Base-by-base conservation (phyloP, 2,329 filamentous ascomycete species). In the Epichloe baconii region DNA sequence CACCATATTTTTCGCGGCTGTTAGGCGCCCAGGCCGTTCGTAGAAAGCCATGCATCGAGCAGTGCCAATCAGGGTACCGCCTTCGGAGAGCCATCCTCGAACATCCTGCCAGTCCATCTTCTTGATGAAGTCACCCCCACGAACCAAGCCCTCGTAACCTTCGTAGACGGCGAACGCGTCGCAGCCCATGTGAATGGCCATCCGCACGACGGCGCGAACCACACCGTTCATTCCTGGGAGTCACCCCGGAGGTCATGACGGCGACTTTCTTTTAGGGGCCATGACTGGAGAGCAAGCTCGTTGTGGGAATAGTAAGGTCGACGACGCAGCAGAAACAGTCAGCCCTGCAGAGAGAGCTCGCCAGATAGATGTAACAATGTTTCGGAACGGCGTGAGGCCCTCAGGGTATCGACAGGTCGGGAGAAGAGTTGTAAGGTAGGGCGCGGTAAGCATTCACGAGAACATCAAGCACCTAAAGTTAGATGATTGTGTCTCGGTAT, bases 191-290 rank as follows among this genome's bases (percentile, higher is more conserved):
- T 93, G 82, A 59, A 97, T 88, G 48, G 89, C 81, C 79, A 89
- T 95, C 59, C 93, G 86, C 53, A 98, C 87, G 31, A 95, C 86
- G 47, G 90, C 88, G 55, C 90, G 81, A 38, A 96, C 88, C 37
- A 87, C 87, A 54, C 83, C 88, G 69, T 93, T 95, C 90, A 96
- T 96, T 66, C 90, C 90, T 2, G 88, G 90, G 88, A 88, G 76
- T 96, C 90, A 63, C 90, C 64, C 90, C 90, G 59, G 87, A 94
- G 63, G 90, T 96, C 84, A 96, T 88, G 67, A 96, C 82, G 58
- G 84, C 90, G 66, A 96, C 91, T 69, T 79, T 80, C 69, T 81
- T 80, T 74, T 79, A 52, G 68, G 64, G 44, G 69, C 67, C 74
- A 77, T 74, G 48, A 53, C 64, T 56, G 55, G 41, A 51, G 54